These are phyloP conservation scores for Fomitopsis serialis DNA, from an alignment of 768 basidiomycete genomes.

Conservation along the genomic window DNA sequence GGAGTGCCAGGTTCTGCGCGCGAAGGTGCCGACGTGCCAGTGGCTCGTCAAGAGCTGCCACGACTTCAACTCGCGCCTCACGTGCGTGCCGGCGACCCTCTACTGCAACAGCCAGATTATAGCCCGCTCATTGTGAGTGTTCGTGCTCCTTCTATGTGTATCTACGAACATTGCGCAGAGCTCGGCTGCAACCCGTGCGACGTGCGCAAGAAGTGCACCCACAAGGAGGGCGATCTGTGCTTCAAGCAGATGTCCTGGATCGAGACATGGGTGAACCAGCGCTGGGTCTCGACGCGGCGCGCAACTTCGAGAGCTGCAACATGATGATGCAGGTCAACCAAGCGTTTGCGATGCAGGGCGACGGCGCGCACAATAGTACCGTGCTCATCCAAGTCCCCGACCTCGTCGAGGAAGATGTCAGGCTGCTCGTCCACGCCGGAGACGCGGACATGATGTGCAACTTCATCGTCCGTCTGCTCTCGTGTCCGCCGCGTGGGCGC, in stretches of 20 bases:
- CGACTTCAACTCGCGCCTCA: slow-evolving; percentile 34
- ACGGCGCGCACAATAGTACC: slow-evolving; percentile 81
- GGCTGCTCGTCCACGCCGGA: slow-evolving; percentile 89
- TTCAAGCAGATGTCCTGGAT: slow-evolving; percentile 83
- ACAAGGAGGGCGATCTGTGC: slow-evolving; percentile 68
- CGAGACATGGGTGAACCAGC: slow-evolving; percentile 82
- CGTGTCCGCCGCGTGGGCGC: neutral
- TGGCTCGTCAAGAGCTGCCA: slow-evolving; percentile 48
- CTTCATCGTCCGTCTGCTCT: too few relatives aligned
- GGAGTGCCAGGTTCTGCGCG: slow-evolving; percentile 38
- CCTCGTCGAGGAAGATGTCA: slow-evolving; percentile 75
- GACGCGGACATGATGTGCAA: slow-evolving; percentile 92
- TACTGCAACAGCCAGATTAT: slow-evolving; percentile 79
- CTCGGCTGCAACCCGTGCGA: slow-evolving; percentile 74
- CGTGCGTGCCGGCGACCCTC: slow-evolving; percentile 54
- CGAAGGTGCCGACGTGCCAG: slow-evolving; percentile 49
- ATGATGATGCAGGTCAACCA: slow-evolving; percentile 78
- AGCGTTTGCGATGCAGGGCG: slow-evolving; percentile 77
- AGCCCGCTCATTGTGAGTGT: slow-evolving; percentile 52
- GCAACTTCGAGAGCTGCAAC: slow-evolving; percentile 68
- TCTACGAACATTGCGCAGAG: neutral
- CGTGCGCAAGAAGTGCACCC: slow-evolving; percentile 51
- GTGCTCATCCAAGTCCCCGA: slow-evolving; percentile 72
- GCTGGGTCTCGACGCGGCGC: slow-evolving; percentile 61
- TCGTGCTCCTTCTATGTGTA: too few relatives aligned